Conservation (phyloP, 352 stramenopile species). For the Phytophthora palmivora region DNA sequence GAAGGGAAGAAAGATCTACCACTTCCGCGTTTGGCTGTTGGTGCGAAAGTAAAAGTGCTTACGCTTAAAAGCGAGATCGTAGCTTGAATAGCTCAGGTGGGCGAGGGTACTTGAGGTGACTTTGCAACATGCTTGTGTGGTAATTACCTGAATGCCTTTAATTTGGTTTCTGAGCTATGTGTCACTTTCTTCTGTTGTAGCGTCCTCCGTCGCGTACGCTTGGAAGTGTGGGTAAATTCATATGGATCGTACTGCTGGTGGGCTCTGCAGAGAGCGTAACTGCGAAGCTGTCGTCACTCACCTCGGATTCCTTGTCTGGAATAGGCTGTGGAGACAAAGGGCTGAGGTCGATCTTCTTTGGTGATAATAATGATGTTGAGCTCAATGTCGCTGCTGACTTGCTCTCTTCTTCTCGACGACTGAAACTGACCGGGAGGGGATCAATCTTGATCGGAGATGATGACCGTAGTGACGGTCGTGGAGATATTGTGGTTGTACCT, state of each 20-base stretch:
- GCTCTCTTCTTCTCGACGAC: constrained; percentile 23
- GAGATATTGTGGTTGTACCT: constrained; percentile 15
- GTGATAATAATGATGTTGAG: constrained; percentile 11
- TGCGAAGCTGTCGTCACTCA: constrained; percentile 25
- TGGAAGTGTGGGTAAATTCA: constrained; percentile 39
- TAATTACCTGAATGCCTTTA: not conserved
- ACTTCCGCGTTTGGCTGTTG: constrained; percentile 44
- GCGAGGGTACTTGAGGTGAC: not conserved
- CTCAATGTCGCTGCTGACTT: constrained; percentile 11
- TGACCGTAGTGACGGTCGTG: constrained; percentile 21
- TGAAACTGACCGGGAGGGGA: constrained; percentile 27
- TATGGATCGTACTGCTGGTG: constrained; percentile 8
- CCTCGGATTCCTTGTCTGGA: constrained; percentile 30
- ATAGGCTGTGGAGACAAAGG: constrained; percentile 23
- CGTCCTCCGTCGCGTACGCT: constrained; percentile 61
- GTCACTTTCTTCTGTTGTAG: constrained; percentile 51
- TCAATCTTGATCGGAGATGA: constrained; percentile 49
- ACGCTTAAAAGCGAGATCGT: constrained; percentile 69
- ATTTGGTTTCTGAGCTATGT: constrained; percentile 14
- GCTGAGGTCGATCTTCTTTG: constrained; percentile 29
- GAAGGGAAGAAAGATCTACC: constrained; percentile 26
- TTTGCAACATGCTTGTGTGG: not conserved
- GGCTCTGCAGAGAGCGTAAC: constrained; percentile 11
- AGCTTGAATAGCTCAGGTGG: constrained; percentile 38
- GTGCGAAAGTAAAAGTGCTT: constrained; percentile 64